Conservation (phyloP, 116 monocot species). For the Zostera marina region DNA sequence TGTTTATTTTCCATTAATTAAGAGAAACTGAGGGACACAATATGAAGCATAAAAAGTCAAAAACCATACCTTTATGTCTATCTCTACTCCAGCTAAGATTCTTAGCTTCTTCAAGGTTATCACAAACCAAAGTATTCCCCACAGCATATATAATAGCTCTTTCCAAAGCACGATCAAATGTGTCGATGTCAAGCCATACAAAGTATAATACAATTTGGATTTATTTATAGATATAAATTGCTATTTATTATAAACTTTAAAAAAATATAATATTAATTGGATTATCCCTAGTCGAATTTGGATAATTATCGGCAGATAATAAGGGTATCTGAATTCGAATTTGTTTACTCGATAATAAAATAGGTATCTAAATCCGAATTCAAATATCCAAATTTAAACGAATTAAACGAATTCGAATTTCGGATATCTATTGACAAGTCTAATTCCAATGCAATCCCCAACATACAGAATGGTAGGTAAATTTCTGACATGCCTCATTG, state of each 20-base stretch:
- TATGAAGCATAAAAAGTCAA: not conserved
- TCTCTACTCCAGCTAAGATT: slow-evolving; percentile 89
- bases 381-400: too few species aligned
- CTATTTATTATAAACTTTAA: not conserved
- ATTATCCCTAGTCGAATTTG: too few species aligned
- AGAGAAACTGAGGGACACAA: not conserved
- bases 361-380: too few species aligned
- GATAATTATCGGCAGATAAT: too few species aligned
- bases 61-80: slow-evolving; percentile 66
- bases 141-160: slow-evolving; percentile 93
- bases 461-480: too few species aligned
- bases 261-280: too few species aligned
- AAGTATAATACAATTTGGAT: not conserved
- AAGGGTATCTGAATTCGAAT: too few species aligned
- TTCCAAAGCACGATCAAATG: slow-evolving; percentile 89
- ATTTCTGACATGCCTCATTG: too few species aligned
- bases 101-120: slow-evolving; percentile 92
- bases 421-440: too few species aligned
- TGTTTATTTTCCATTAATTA: not conserved
- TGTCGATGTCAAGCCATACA: slow-evolving; percentile 53
- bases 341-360: too few species aligned
- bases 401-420: too few species aligned
- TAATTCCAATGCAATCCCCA: too few species aligned
- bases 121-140: slow-evolving; percentile 94
- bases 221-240: not conserved